These are phyloP conservation scores for Pecoramyces ruminantium DNA, from an alignment of 192 early-diverging fungal species.

Conservation along the genomic window DNA sequence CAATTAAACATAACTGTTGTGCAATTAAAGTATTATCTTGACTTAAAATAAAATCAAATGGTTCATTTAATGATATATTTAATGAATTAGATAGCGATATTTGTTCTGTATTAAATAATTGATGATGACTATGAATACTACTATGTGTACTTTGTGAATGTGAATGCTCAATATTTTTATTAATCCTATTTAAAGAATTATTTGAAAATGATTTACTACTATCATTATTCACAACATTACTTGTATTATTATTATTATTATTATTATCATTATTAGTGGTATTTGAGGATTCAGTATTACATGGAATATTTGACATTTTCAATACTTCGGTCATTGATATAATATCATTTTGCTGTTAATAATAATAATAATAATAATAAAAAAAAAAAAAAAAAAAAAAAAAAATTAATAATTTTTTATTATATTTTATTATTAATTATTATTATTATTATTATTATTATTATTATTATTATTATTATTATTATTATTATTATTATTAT, in stretches of 20 bases:
- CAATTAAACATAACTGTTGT: slow-evolving; percentile 45
- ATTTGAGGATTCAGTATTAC: not conserved
- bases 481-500: no score
- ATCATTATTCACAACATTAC: no score
- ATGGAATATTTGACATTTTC: not conserved
- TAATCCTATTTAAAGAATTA: not conserved
- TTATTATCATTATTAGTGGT: not conserved
- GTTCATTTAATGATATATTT: not conserved
- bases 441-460: no score
- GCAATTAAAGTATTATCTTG: slow-evolving; percentile 32
- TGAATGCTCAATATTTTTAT: not conserved
- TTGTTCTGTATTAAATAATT: no score
- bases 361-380: no score
- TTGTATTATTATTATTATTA: no score
- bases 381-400: no score
- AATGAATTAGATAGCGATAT: no score
- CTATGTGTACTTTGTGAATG: not conserved
- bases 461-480: no score
- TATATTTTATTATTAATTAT: no score
- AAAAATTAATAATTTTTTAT: no score
- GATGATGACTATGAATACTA: not conserved
- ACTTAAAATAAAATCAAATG: not conserved
- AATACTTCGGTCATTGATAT: not conserved
- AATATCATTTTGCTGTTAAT: not conserved
- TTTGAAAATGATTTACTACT: no score